Percentiles rank a stretch among this genome's conserved stretches.
Evolutionary conservation across 2,329 filamentous ascomycete genomes (phyloP).

Genomic region (Clarireedia monteithiana): DNA sequence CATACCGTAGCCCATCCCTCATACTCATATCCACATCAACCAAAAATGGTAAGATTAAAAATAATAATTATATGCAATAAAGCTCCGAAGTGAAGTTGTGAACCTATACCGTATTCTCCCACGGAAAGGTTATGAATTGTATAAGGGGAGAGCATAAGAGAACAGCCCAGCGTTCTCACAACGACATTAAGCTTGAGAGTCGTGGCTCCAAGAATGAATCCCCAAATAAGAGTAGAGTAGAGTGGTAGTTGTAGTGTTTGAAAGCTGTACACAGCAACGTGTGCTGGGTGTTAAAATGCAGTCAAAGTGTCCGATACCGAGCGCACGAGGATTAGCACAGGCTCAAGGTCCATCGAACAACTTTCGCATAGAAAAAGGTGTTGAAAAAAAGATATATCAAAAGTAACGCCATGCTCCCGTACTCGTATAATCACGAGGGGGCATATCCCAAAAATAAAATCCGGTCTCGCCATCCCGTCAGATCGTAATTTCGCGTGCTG

Average conservation of each 20-base stretch:
- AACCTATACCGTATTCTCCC: too few species aligned
- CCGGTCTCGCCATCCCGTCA: conserved; percentile 14
- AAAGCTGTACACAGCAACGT: too few species aligned
- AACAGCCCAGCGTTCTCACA: too few species aligned
- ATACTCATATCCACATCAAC: too few species aligned
- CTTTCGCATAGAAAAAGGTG: conserved; percentile 6
- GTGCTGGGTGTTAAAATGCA: conserved; percentile 9
- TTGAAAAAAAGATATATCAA: conserved; percentile 10
- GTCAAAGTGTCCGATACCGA: conserved; percentile 17
- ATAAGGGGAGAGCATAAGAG: too few species aligned
- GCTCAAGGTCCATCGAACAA: conserved; percentile 21
- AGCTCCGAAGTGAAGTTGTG: too few species aligned
- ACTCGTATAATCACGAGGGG: conserved; percentile 12
- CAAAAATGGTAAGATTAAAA: too few species aligned
- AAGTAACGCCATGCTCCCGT: conserved; percentile 21
- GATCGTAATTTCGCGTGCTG: conserved; percentile 22
- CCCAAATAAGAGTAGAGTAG: conserved; percentile 7
- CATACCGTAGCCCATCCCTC: too few species aligned
- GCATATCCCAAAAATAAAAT: conserved; percentile 13
- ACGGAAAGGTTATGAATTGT: too few species aligned
- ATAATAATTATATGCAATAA: too few species aligned
- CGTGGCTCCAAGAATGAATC: too few species aligned
- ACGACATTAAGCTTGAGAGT: too few species aligned
- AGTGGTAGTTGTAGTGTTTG: not conserved
- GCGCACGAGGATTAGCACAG: conserved; percentile 28